These are phyloP conservation scores for Penicillium flavigenum DNA, from an alignment of 495 filamentous ascomycete species.

Conservation along the genomic window DNA sequence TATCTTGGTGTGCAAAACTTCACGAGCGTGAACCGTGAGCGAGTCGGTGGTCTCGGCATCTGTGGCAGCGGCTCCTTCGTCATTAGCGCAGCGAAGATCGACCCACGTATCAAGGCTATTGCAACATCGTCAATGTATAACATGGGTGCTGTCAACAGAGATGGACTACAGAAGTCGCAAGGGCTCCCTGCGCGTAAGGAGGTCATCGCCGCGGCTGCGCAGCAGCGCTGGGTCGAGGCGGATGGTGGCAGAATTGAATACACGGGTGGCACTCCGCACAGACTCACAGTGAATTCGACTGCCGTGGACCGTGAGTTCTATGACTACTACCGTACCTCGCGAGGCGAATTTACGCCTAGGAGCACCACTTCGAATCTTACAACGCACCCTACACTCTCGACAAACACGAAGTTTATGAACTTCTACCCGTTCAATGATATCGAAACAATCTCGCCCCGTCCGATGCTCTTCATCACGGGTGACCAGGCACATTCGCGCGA, in stretches of 20 bases:
- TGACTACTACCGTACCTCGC: constrained; percentile 29
- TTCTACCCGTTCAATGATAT: constrained; percentile 32
- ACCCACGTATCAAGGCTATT: constrained; percentile 39
- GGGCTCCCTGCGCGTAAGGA: constrained; percentile 17
- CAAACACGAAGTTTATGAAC: constrained; percentile 26
- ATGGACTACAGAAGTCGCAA: constrained; percentile 22
- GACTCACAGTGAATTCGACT: constrained; percentile 18
- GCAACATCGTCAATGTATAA: constrained; percentile 37
- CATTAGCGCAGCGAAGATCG: constrained; percentile 41
- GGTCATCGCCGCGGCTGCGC: constrained; percentile 17
- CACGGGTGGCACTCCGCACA: constrained; percentile 17
- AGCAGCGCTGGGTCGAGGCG: constrained; percentile 28
- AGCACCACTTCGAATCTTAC: constrained; percentile 20
- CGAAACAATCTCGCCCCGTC: constrained; percentile 30
- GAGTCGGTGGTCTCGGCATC: constrained; percentile 43
- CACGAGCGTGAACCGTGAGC: constrained; percentile 31
- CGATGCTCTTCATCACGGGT: constrained; percentile 29
- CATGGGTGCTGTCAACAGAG: constrained; percentile 28
- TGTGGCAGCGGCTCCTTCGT: constrained; percentile 41
- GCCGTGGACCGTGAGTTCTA: constrained; percentile 25
- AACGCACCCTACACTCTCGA: constrained; percentile 25
- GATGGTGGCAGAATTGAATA: constrained; percentile 21
- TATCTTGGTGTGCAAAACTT: constrained; percentile 33
- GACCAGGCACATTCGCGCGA: constrained; percentile 30
- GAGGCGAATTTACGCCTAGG: constrained; percentile 24